Evolutionary conservation across 352 stramenopile genomes (phyloP), one percentile per base, ranked within the genome.

Genomic region (Phytophthora vignae): DNA sequence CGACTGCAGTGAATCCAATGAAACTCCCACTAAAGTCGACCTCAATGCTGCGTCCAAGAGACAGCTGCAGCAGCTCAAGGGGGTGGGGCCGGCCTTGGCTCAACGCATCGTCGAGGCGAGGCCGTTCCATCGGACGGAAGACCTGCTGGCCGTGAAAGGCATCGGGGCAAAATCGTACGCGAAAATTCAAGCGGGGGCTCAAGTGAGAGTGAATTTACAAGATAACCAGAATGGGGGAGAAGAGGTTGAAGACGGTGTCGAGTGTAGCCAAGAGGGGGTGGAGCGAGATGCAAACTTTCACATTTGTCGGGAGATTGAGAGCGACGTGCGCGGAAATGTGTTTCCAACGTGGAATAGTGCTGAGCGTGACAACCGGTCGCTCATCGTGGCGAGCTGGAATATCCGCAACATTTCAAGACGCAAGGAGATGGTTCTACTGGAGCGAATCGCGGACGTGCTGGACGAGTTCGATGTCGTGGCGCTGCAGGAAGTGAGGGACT

Each of bases 341-440:
- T 77, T 88, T 21, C 57, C 61, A 14, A 73, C 11, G 21, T 19
- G 19, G 42, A 59, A 36, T 10, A n/a, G 48, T 10, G 31, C 12
- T 55, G n/a, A 50, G 11, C 12, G 48, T 52, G 25, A 40, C 12
- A 60, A 69, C 21, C 63, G 27, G 25, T 67, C 69, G 21, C 22
- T 93, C 19, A 64, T 93, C 38, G 60, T 92, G 7, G 87, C 81
- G 0, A 90, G 83, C 59, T 92, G 82, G 83, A 94, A 94, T 29
- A 84, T 94, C n/a, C 82, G 83, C 73, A 90, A 92, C 52, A 66
- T 92, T 63, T 92, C 85, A 3, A 78, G 74, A 25, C 67, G 60
- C n/a, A 82, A 84, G 40, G 74, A 86, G 5, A 67, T 71, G 11
- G 58, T 62, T 33, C 63, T 79, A 4, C 54, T 91, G 3, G 21